Evolutionary conservation across 371 early-diverging fungal genomes (phyloP).

Genomic region (Mucor racemosus): DNA sequence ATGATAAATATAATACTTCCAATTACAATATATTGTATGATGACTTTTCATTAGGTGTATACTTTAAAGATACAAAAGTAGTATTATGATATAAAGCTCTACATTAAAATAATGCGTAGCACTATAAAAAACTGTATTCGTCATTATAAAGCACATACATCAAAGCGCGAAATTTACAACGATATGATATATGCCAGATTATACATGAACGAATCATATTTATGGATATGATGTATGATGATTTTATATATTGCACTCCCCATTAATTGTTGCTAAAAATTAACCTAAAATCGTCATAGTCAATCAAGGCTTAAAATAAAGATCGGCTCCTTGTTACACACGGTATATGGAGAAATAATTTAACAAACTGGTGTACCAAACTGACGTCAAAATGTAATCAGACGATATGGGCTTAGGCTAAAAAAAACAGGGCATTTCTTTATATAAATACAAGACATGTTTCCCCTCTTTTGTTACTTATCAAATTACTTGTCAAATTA

Average conservation of each 20-base stretch:
- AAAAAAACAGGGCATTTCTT: too few species aligned
- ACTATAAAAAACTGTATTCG: too few species aligned
- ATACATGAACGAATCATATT: not conserved
- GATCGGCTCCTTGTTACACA: slow-evolving; percentile 3
- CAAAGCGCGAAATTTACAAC: not conserved
- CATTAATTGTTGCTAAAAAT: not conserved
- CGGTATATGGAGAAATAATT: not conserved
- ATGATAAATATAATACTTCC: too few species aligned
- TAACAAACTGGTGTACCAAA: not conserved
- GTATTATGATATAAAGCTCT: too few species aligned
- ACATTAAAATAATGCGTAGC: too few species aligned
- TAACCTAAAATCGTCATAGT: slow-evolving; percentile 5
- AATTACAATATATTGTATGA: too few species aligned
- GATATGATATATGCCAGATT: not conserved
- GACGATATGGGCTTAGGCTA: not conserved
- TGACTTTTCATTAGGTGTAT: too few species aligned
- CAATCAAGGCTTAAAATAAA: not conserved
- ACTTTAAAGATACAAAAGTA: too few species aligned
- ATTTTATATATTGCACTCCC: not conserved
- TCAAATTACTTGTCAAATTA: not conserved
- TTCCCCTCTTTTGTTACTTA: not conserved
- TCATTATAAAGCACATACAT: not conserved
- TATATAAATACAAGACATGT: not conserved
- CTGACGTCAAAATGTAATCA: slow-evolving; percentile 18
- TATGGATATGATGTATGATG: too few species aligned